Percentiles rank a stretch among this genome's conserved stretches.
Evolutionary conservation across 306 rosid genomes (phyloP).

Genomic region (Rosa lucieae): DNA sequence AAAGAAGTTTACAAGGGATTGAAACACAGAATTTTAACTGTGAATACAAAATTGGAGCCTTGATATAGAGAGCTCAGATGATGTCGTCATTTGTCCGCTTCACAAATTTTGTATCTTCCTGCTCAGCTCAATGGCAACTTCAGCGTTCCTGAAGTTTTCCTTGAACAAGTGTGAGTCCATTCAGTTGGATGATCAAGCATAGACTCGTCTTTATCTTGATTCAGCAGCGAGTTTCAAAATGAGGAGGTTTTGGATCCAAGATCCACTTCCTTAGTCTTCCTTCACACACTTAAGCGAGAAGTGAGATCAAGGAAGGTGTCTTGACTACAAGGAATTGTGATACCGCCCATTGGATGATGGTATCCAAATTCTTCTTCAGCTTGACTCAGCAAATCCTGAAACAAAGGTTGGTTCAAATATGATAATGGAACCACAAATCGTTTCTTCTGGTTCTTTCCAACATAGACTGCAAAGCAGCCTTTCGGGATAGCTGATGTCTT

Average conservation of each 20-base stretch:
- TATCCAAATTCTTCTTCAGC: neutral
- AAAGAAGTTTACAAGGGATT: neutral
- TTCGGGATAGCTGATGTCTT: slow-evolving; percentile 1
- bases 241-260: neutral
- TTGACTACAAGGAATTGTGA: too few relatives aligned
- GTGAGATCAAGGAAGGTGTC: too few relatives aligned
- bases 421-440: neutral
- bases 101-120: neutral
- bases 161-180: neutral
- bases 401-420: neutral
- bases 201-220: neutral
- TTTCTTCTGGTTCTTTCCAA: neutral
- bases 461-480: neutral
- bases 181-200: neutral
- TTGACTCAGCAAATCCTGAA: neutral
- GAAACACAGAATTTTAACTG: neutral
- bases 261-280: neutral
- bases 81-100: neutral
- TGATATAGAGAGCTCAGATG: neutral
- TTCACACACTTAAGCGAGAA: neutral
- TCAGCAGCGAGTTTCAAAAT: neutral
- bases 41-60: neutral
- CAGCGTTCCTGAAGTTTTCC: neutral
- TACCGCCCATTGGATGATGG: too few relatives aligned
- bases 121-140: neutral